Base-by-base conservation (phyloP, 768 basidiomycete genomes). In the Solioccasus polychromus region DNA sequence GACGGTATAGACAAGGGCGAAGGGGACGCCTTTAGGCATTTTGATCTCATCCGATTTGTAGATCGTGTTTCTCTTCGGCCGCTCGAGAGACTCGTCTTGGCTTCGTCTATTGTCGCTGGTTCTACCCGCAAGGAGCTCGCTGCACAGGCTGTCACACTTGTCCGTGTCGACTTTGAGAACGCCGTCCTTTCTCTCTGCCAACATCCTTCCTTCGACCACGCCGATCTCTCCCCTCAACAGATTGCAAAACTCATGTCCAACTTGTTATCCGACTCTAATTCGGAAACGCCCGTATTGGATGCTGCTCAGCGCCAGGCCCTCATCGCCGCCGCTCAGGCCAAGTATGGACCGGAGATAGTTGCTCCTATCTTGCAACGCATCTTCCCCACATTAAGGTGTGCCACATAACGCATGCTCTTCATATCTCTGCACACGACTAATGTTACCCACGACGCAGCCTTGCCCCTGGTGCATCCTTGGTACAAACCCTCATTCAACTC, bases 1-100 rank as follows among this genome's bases (percentile, higher is more conserved):
- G 90, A 92, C 66, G 89, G 86, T 38, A 79, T 94, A 46, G 88
- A 92, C 75, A 88, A 83, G 63, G 89, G 85, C 41, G 88, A 92
- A 62, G 89, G 86, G 36, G 87, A 91, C 50, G 71, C 82, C 42
- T 90, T 92, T 64, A 79, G 86, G 46, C 76, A 83, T 58, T 92
- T 93, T 58, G 89, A 92, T 74, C 76, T 94, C 40, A 68, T 79
- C 48, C 81, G 88, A 70, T 92, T 92, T 58, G 77, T 79, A 49
- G 88, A 92, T 72, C 82, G 90, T 48, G 72, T 91, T 31, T 86
- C 86, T 41, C 74, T 93, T 35, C 79, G 83, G 35, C 79, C 91
- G 17, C 77, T 92, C 45, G 91, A 92, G 67, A 77, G 80, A 40
- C 71, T 93, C 46, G 78, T 93, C 28, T 75, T 92, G 19, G 82